Conservation (phyloP, 1,139 yeast species). For the Suhomyces choctaworum region DNA sequence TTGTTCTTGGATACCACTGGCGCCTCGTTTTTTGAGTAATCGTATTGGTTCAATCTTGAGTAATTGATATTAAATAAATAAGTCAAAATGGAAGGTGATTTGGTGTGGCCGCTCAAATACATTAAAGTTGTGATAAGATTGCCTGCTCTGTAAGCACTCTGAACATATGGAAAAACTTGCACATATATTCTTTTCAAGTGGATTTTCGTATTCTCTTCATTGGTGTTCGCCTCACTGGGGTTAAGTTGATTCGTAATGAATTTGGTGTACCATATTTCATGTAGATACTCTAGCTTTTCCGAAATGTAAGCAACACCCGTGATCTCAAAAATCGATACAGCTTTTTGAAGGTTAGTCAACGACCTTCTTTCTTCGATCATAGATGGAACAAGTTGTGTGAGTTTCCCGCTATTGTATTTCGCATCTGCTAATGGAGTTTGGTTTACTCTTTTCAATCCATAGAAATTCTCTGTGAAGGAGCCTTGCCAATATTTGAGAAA, state of each 20-base stretch:
- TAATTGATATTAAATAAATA: slow-evolving; percentile 64
- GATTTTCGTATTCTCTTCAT: slow-evolving; percentile 29
- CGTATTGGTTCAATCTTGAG: slow-evolving; percentile 66
- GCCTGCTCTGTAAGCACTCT: slow-evolving; percentile 47
- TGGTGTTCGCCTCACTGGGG: slow-evolving; percentile 32
- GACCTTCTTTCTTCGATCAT: slow-evolving; percentile 56
- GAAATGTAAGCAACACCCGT: slow-evolving; percentile 68
- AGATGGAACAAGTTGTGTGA: slow-evolving; percentile 47
- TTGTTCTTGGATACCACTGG: slow-evolving; percentile 14
- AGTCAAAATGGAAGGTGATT: slow-evolving; percentile 66
- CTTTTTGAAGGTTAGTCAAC: slow-evolving; percentile 54
- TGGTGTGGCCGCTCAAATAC: slow-evolving; percentile 67
- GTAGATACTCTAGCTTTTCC: slow-evolving; percentile 66
- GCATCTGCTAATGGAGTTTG: slow-evolving; percentile 38
- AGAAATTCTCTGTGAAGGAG: slow-evolving; percentile 87
- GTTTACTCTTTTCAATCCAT: slow-evolving; percentile 74
- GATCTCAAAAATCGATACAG: slow-evolving; percentile 61
- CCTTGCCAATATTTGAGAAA: slow-evolving; percentile 78
- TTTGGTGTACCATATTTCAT: slow-evolving; percentile 65
- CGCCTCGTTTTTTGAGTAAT: slow-evolving; percentile 54
- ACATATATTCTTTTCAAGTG: slow-evolving; percentile 49
- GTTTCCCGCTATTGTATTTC: slow-evolving; percentile 33
- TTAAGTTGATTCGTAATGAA: slow-evolving; percentile 49
- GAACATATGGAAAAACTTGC: slow-evolving; percentile 60
- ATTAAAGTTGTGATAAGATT: slow-evolving; percentile 63